phyloP scores from a whole-genome alignment of 371 early-diverging fungal species.

The Mortierella polycephala region DNA sequence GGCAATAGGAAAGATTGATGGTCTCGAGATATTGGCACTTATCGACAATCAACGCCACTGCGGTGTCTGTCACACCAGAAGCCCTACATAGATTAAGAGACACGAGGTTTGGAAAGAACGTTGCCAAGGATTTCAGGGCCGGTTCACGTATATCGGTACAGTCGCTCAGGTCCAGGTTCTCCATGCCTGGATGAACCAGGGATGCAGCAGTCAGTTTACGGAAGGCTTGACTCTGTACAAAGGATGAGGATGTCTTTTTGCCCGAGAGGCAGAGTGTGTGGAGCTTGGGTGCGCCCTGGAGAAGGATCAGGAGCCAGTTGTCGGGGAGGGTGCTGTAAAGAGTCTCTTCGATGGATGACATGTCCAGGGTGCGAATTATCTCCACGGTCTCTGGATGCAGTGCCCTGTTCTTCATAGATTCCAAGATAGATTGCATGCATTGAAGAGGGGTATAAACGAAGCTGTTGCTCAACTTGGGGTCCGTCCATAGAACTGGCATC shows the following conservation, averaged over 20 bases:
- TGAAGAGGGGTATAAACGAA: constrained; percentile 38
- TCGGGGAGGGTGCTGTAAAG: constrained; percentile 45
- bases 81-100: constrained; percentile 34
- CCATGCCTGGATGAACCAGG: constrained; percentile 23
- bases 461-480: constrained; percentile 34
- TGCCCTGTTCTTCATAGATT: constrained; percentile 12
- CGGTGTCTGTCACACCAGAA: constrained; percentile 44
- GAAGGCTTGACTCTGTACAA: constrained; percentile 37
- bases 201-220: constrained; percentile 27
- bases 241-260: constrained; percentile 38
- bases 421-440: constrained; percentile 33
- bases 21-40: constrained; percentile 39
- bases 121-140: constrained; percentile 20
- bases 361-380: constrained; percentile 28
- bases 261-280: constrained; percentile 44
- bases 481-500: constrained; percentile 27
- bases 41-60: constrained; percentile 43
- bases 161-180: constrained; percentile 41
- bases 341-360: constrained; percentile 35
- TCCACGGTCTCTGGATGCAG: constrained; percentile 15
- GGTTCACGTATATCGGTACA: constrained; percentile 50
- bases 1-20: constrained; percentile 39
- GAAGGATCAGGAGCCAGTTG: constrained; percentile 40
- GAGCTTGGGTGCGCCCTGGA: constrained; percentile 31
- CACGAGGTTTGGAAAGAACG: constrained; percentile 38